Percentiles rank a stretch among this genome's conserved stretches.
These are phyloP conservation scores for Ailanthus altissimus DNA, from an alignment of 345 rosid species.

Conservation along the genomic window DNA sequence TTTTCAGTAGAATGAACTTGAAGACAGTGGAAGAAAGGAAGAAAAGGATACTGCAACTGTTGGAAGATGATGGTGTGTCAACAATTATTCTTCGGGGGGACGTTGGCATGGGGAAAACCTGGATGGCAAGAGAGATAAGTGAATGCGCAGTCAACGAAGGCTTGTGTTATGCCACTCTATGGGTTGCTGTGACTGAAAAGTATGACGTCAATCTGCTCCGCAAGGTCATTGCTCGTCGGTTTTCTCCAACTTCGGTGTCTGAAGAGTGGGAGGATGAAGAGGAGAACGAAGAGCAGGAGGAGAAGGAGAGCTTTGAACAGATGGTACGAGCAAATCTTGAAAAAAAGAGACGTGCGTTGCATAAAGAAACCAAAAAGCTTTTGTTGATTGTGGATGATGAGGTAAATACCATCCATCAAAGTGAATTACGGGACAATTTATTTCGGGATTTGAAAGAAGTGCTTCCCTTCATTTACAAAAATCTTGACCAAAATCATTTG, in stretches of 20 bases:
- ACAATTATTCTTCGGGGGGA: constrained; percentile 33
- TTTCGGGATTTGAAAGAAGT: not conserved
- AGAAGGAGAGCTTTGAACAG: constrained; percentile 16
- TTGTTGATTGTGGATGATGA: constrained; percentile 46
- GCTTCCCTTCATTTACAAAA: not conserved
- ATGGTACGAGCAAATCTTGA: not conserved
- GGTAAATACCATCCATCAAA: constrained; percentile 5
- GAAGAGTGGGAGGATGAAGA: constrained; percentile 38
- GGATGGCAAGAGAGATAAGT: constrained; percentile 38
- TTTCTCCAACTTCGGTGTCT: constrained; percentile 23
- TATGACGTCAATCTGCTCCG: constrained; percentile 19
- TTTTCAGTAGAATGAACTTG: too few species aligned
- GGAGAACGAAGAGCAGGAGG: constrained; percentile 1
- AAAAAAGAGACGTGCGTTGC: not conserved
- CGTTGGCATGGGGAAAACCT: constrained; percentile 52
- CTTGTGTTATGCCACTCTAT: constrained; percentile 27
- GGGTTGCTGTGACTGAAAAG: constrained; percentile 34
- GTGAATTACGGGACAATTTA: not conserved
- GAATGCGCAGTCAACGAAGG: not conserved
- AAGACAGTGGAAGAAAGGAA: not conserved
- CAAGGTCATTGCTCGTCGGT: constrained; percentile 40
- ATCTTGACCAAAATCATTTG: not conserved
- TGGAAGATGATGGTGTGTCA: not conserved
- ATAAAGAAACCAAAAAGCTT: constrained; percentile 17
- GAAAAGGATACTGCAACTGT: not conserved